Evolutionary conservation across 257 asterid species (phyloP), one percentile per base, ranked within the genome.

Genomic region (Ilex aquifolium): DNA sequence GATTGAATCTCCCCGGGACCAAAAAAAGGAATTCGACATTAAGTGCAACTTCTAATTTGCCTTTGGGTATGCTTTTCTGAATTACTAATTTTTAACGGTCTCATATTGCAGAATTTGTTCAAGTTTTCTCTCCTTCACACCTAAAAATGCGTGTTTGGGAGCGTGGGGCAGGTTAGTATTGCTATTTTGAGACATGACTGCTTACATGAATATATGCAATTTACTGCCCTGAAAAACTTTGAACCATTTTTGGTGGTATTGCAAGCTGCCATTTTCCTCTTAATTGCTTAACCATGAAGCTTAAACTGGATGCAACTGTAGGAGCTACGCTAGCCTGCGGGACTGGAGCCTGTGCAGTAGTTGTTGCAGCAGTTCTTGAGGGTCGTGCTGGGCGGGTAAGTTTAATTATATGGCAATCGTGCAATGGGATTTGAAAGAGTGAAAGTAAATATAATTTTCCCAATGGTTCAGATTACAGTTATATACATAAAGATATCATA

Each of bases 91-190:
- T 46, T 4, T 46, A 46, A 10, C 4, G 52, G 4, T 63, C 11
- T 61, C 48, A 2, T 64, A 48, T 52, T 81, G 83, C 95, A 87
- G 98, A 92, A 74, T 89, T 92, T 74, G 98, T 89, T 29, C 91
- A 92, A 76, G 85, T 87, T 60, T 72, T 86, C 72, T 89, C 98
- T 57, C 86, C 79, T 63, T 70, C 76, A 56, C 98, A 87, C 81
- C 91, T 92, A 36, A 92, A 87, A 76, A 92, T 92, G 98, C 95
- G 91, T 36, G 98, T 92, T 57, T 92, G 98, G 98, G 98, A 92
- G 70, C 95, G 98, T 54, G 98, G 98, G 6, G 98, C 98, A 83
- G 98, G 98, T 88, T 67, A 40, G 71, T 46, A 10, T 67, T 67
- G 8, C 56, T 6, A 6, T 50, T n/a, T 9, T 14, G 56, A 6